Percentiles rank a stretch among this genome's conserved stretches.
phyloP scores from a whole-genome alignment of 768 basidiomycete genomes.

The Sutorius australiensis region DNA sequence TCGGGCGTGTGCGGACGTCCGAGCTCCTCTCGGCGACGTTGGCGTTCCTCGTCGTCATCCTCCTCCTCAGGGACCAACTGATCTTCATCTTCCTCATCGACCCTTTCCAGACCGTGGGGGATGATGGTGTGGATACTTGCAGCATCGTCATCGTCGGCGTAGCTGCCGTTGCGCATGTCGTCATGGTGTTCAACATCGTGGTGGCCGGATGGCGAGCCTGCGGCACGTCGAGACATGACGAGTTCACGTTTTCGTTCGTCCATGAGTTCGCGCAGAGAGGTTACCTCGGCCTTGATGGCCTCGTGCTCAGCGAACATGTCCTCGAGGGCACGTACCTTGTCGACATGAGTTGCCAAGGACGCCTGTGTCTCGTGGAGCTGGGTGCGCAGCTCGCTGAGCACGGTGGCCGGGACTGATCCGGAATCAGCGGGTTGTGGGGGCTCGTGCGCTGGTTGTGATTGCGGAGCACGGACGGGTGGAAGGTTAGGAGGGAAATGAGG shows the following conservation, averaged over 20 bases:
- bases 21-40: conserved; percentile 46
- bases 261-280: conserved; percentile 65
- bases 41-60: conserved; percentile 48
- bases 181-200: conserved; percentile 17
- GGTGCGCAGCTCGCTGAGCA: conserved; percentile 64
- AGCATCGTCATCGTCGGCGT: conserved; percentile 65
- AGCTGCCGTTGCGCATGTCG: conserved; percentile 16
- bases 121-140: conserved; percentile 70
- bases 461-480: conserved; percentile 58
- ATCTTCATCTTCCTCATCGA: conserved; percentile 74
- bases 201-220: conserved; percentile 25
- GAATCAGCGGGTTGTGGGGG: conserved; percentile 27
- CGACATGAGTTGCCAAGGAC: conserved; percentile 71
- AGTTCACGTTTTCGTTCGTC: conserved; percentile 58
- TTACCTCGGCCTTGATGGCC: conserved; percentile 72
- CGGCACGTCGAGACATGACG: conserved; percentile 26
- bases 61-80: conserved; percentile 37
- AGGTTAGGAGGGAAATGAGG: conserved; percentile 62
- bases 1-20: conserved; percentile 81
- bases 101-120: conserved; percentile 64
- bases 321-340: conserved; percentile 82
- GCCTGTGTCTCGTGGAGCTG: conserved; percentile 84
- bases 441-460: conserved; percentile 21
- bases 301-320: conserved; percentile 82
- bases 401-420: conserved; percentile 22